Conservation (phyloP, 1,139 yeast species). For the Taphrina confusa region DNA sequence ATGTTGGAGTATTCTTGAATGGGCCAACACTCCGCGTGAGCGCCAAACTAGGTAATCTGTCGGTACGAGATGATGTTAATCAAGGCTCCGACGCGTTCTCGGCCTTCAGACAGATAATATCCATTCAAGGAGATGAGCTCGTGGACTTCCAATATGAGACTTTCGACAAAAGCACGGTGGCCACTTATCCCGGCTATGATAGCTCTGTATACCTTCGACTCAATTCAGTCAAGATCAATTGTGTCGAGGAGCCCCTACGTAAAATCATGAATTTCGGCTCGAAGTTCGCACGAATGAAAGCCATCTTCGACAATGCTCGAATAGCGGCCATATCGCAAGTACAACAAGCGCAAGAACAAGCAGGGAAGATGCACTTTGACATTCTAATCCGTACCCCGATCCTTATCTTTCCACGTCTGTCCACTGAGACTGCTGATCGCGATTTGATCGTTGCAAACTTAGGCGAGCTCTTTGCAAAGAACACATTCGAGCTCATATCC, state of each 20-base stretch:
- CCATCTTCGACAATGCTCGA: constrained; percentile 80
- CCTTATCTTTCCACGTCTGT: constrained; percentile 69
- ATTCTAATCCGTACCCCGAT: constrained; percentile 77
- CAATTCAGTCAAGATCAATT: constrained; percentile 72
- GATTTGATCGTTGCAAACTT: constrained; percentile 71
- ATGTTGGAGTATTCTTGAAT: constrained; percentile 62
- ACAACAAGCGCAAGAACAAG: constrained; percentile 62
- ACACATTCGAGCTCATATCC: constrained; percentile 53
- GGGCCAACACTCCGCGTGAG: constrained; percentile 77
- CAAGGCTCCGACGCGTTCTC: constrained; percentile 59
- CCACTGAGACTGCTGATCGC: constrained; percentile 48
- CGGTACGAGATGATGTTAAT: constrained; percentile 73
- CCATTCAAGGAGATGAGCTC: constrained; percentile 78
- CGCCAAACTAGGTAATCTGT: constrained; percentile 78
- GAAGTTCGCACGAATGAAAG: constrained; percentile 82
- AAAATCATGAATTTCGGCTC: constrained; percentile 66
- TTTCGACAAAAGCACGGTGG: constrained; percentile 52
- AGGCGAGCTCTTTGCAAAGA: constrained; percentile 79
- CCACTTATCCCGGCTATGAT: constrained; percentile 52
- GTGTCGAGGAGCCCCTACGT: constrained; percentile 77
- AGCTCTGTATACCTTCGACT: constrained; percentile 67
- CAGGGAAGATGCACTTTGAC: constrained; percentile 64
- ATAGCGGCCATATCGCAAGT: constrained; percentile 78
- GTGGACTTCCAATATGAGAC: constrained; percentile 86
- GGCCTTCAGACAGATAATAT: constrained; percentile 63